These are phyloP conservation scores for Penicillium salamii DNA, from an alignment of 495 filamentous ascomycete species.

Conservation along the genomic window DNA sequence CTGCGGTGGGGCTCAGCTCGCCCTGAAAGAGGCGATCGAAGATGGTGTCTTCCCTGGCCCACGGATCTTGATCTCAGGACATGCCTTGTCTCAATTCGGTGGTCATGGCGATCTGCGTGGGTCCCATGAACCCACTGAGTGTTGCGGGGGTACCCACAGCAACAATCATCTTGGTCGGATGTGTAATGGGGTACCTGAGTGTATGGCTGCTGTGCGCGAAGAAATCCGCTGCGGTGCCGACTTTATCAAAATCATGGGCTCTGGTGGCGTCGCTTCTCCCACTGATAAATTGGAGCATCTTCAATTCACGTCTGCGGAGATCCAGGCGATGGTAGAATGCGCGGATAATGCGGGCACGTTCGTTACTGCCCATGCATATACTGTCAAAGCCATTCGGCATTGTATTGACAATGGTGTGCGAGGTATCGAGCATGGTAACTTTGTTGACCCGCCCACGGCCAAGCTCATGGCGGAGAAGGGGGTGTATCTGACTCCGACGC, in stretches of 20 bases:
- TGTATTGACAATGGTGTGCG: conserved; percentile 53
- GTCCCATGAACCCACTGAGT: conserved; percentile 32
- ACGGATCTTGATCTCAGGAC: conserved; percentile 44
- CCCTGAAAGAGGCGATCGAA: conserved; percentile 49
- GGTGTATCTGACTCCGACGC: conserved; percentile 50
- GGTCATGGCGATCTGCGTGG: conserved; percentile 51
- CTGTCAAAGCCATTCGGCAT: conserved; percentile 46
- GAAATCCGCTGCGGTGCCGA: conserved; percentile 51
- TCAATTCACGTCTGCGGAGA: conserved; percentile 53
- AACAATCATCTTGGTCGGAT: conserved; percentile 34
- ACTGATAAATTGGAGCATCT: conserved; percentile 48
- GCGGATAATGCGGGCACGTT: conserved; percentile 47
- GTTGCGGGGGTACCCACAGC: conserved; percentile 39
- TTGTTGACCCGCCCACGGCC: conserved; percentile 50
- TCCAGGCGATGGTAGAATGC: conserved; percentile 46
- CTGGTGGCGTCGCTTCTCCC: conserved; percentile 51
- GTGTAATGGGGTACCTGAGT: conserved; percentile 51
- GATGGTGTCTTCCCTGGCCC: conserved; percentile 48
- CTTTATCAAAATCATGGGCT: conserved; percentile 59
- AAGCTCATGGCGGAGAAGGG: conserved; percentile 43
- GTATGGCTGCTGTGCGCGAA: conserved; percentile 47
- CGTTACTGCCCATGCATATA: conserved; percentile 57
- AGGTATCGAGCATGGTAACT: conserved; percentile 57
- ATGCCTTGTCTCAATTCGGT: conserved; percentile 52
- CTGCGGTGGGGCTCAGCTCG: conserved; percentile 48